These are phyloP conservation scores for Alternaria arborescens DNA, from an alignment of 2,329 filamentous ascomycete species.

Conservation along the genomic window DNA sequence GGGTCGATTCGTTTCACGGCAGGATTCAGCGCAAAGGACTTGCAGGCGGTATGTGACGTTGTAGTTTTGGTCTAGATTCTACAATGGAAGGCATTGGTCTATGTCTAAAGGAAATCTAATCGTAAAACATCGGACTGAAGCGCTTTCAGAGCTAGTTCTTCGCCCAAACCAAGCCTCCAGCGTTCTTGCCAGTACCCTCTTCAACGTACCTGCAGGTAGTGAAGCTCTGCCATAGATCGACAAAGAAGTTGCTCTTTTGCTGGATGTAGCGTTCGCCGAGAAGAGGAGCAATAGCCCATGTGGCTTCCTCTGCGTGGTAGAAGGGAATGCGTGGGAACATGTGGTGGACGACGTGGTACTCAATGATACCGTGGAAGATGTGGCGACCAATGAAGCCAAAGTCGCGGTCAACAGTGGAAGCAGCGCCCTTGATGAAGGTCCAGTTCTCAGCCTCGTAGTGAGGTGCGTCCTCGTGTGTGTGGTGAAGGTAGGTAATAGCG, in stretches of 20 bases:
- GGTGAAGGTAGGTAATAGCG: conserved; percentile 78
- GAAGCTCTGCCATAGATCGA: conserved; percentile 34
- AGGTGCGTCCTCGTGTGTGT: conserved; percentile 67
- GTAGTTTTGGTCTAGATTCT: background rate
- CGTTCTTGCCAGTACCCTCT: conserved; percentile 22
- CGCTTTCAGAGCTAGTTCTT: conserved; percentile 12
- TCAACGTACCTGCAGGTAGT: conserved; percentile 37
- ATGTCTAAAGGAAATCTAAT: background rate
- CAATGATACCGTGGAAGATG: conserved; percentile 72
- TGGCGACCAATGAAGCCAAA: conserved; percentile 71
- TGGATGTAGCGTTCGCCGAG: conserved; percentile 37
- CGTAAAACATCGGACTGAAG: background rate
- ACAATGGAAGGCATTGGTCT: background rate
- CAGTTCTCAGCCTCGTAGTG: conserved; percentile 68
- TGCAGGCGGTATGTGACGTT: background rate
- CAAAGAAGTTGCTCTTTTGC: conserved; percentile 31
- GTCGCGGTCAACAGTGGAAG: conserved; percentile 70
- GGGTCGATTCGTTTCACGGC: background rate
- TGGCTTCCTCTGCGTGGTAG: conserved; percentile 40
- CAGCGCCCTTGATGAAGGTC: conserved; percentile 69
- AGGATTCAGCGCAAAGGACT: background rate
- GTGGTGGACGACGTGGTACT: conserved; percentile 71
- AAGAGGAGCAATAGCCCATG: conserved; percentile 32
- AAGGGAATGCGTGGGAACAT: conserved; percentile 59
- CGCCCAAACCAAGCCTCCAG: conserved; percentile 26